Evolutionary conservation across 495 filamentous ascomycete species (phyloP), one percentile per base, ranked within the genome.

Genomic region (Parathielavia appendiculata): DNA sequence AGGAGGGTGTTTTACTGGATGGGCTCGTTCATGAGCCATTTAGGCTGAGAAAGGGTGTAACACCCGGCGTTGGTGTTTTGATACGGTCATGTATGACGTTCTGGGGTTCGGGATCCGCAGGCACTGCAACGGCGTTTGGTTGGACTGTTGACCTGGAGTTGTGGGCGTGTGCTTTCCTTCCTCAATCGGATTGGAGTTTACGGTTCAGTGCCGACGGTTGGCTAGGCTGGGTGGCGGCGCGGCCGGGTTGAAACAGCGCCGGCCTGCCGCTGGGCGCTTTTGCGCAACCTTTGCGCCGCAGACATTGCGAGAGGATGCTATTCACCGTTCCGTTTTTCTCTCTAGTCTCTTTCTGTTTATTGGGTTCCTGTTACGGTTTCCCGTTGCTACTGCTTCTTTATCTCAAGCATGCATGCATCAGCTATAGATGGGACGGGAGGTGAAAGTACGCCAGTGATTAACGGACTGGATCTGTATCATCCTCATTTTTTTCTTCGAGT

Each of bases 161-260:
- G 45, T 14, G 45, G 45, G 44, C 17, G 43, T 45, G 43, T 45
- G 44, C 0, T 22, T 13, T 12, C 14, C 22, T 30, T 32, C 26
- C 26, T 30, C 26, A 5, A 39, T 39, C 36, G 26, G 11, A 5
- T 14, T 32, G 22, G 36, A 30, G 38, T 32, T 32, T 22, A 12
- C 5, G 46, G 39, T 7, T 4, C n/a, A 34, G 39, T 12, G 1
- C 36, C 14, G 23, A 23, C 16, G 40, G 40, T 36, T 56, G 17
- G 44, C 20, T 30, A 13, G 19, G 32, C n/a, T 16, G 17, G 7
- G 10, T 16, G 10, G 4, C 20, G 38, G 16, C 39, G n/a, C 4
- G 30, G 44, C 54, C 44, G 44, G 54, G 54, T 56, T 16, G 54
- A 56, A 56, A 56, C 54, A 49, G 54, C 4, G 40, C 54, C 54